Evolutionary conservation across 2,329 filamentous ascomycete genomes (phyloP).

Genomic region (Lecanicillium sp.): DNA sequence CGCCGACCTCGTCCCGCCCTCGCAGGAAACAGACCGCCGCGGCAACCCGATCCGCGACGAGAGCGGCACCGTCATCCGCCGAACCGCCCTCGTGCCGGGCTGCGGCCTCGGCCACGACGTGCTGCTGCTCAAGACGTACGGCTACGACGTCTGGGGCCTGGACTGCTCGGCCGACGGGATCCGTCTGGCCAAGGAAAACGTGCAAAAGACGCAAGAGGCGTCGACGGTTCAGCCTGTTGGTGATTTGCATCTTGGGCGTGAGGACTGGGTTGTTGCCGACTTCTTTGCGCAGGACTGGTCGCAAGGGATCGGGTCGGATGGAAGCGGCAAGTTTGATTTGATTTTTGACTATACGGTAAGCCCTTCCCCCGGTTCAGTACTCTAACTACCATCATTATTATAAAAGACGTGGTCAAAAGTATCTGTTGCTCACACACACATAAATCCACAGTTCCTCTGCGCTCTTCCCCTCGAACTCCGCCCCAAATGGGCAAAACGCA

Average conservation of each 20-base stretch:
- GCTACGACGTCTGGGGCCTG: constrained; percentile 70
- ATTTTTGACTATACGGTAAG: constrained; percentile 56
- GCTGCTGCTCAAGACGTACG: constrained; percentile 62
- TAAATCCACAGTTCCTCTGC: constrained; percentile 47
- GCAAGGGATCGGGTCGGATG: constrained; percentile 28
- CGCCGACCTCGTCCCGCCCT: constrained; percentile 32
- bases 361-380: constrained; percentile 1
- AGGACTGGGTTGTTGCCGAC: constrained; percentile 52
- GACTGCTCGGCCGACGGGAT: constrained; percentile 50
- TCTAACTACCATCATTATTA: not conserved
- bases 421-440: not conserved
- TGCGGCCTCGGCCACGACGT: constrained; percentile 81
- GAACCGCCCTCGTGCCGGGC: constrained; percentile 62
- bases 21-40: constrained; percentile 23
- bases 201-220: constrained; percentile 27
- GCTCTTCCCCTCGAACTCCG: constrained; percentile 47
- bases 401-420: too few species aligned
- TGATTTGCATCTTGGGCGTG: constrained; percentile 35
- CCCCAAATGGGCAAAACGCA: constrained; percentile 44
- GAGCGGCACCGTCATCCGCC: constrained; percentile 16
- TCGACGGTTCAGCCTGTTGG: constrained; percentile 33
- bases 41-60: constrained; percentile 18
- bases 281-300: constrained; percentile 58
- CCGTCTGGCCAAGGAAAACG: constrained; percentile 36
- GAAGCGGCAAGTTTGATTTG: constrained; percentile 51